phyloP scores from a whole-genome alignment of 1,284 basidiomycete genomes.

The Rhodofomes roseus region DNA sequence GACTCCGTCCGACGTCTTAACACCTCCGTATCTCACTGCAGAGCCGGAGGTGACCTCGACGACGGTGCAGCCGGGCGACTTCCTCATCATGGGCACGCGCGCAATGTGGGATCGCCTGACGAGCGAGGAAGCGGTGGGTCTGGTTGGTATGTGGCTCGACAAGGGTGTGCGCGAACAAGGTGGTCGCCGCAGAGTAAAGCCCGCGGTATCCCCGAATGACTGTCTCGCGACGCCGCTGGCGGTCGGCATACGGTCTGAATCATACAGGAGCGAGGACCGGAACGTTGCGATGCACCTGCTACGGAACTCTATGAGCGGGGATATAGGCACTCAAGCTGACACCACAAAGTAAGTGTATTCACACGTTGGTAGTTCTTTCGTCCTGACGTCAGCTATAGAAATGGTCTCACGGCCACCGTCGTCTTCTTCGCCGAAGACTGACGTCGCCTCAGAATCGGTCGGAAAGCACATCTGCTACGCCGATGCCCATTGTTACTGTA shows the following conservation, averaged over 20 bases:
- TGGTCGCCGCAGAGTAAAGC: not conserved
- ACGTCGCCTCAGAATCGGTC: no score
- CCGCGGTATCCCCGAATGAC: not conserved
- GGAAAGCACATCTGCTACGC: no score
- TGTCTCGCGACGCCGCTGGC: not conserved
- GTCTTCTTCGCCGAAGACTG: slow-evolving; percentile 22
- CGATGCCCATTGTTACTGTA: no score
- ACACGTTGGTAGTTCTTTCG: not conserved
- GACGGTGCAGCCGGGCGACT: slow-evolving; percentile 43
- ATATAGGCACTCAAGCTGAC: slow-evolving; percentile 41
- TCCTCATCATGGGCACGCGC: slow-evolving; percentile 54
- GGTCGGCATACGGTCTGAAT: not conserved
- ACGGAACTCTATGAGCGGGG: slow-evolving; percentile 50
- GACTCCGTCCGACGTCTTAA: slow-evolving; percentile 28
- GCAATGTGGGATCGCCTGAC: slow-evolving; percentile 58
- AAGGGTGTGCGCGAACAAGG: slow-evolving; percentile 13
- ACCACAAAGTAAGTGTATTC: slow-evolving; percentile 29
- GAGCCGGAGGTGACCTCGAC: slow-evolving; percentile 46
- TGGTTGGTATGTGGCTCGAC: slow-evolving; percentile 47
- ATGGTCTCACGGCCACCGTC: slow-evolving; percentile 23
- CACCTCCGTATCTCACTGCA: slow-evolving; percentile 55
- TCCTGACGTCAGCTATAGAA: slow-evolving; percentile 10
- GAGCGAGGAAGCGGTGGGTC: slow-evolving; percentile 56
- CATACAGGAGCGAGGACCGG: slow-evolving; percentile 30
- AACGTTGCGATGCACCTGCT: slow-evolving; percentile 54